Base-by-base conservation (phyloP, 2,329 filamentous ascomycete species). In the Madurella mycetomatis region DNA sequence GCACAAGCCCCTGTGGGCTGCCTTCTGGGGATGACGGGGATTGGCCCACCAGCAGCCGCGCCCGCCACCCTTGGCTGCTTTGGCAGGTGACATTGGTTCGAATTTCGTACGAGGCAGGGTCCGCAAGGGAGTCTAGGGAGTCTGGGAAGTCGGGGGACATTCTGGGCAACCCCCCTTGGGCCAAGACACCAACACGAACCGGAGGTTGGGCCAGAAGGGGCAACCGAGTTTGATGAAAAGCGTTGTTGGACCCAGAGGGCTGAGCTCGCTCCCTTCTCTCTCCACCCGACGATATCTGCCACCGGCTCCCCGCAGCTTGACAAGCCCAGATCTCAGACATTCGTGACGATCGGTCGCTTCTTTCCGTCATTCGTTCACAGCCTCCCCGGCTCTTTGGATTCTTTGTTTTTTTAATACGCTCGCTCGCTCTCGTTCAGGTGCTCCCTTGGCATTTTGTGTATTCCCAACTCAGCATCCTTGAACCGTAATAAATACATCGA, bases 61-160 rank as follows among this genome's bases (percentile, higher is more conserved):
- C 42, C 41, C 55, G 59, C 41, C 48, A 41, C 53, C 39, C 50
- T 58, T 56, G 56, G 54, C 51, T 43, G 47, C 44, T 54, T 51
- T 52, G 56, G 51, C 46, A 56, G 59, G 55, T 60, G 49, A 55
- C 57, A 60, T 57, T 58, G 25, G 47, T 30, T 50, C 42, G 40
- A n/a, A 54, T 51, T 45, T 44, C 37, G 41, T 40, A 18, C 17
- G 25, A 41, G 32, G 37, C 43, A 47, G 40, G 48, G 40, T 44
- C 41, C 41, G 34, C 9, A 9, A 17, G 39, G 5, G 19, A 31
- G 37, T 9, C 18, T 5, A 18, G 39, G 30, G 7, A 46, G n/a
- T n/a, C n/a, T n/a, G n/a, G n/a, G 25, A 7, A 25, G 25, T 25
- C 25, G 25, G 25, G 25, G 25, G 25, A 25, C 25, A 25, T 25